phyloP scores from a whole-genome alignment of 176 grass and related monocot species.

The Pharus latifolius region DNA sequence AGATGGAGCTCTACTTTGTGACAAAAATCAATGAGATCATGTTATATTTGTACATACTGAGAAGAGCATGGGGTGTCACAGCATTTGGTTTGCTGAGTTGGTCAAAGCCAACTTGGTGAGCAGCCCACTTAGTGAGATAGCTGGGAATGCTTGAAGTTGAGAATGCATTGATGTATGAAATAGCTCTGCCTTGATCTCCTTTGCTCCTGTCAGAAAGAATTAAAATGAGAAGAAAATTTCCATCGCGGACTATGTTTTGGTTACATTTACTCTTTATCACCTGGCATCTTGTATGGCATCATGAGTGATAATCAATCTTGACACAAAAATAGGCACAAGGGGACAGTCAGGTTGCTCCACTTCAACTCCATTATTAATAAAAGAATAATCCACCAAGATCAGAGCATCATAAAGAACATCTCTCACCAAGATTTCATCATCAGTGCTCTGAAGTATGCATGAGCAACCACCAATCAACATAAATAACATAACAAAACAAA shows the following conservation, averaged over 20 bases:
- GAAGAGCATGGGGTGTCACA: slow-evolving; percentile 68
- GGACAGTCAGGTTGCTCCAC: slow-evolving; percentile 55
- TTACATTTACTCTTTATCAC: slow-evolving; percentile 31
- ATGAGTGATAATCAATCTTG: slow-evolving; percentile 75
- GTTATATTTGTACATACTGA: slow-evolving; percentile 51
- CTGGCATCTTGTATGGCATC: slow-evolving; percentile 71
- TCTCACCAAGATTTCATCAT: slow-evolving; percentile 70
- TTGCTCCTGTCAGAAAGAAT: slow-evolving; percentile 53
- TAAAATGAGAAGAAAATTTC: slow-evolving; percentile 20
- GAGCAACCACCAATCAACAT: slow-evolving; percentile 6
- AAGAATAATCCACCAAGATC: slow-evolving; percentile 91
- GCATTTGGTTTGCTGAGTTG: slow-evolving; percentile 56
- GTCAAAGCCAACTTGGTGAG: slow-evolving; percentile 27
- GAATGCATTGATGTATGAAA: slow-evolving; percentile 74
- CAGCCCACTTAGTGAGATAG: slow-evolving; percentile 60
- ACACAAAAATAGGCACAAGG: slow-evolving; percentile 49
- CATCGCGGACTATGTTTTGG: not conserved
- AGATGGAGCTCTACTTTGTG: not conserved
- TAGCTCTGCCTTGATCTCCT: slow-evolving; percentile 73
- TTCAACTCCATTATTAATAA: slow-evolving; percentile 58
- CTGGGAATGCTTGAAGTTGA: slow-evolving; percentile 60
- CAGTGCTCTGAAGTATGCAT: slow-evolving; percentile 44
- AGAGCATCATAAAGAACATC: slow-evolving; percentile 85
- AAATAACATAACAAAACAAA: slow-evolving; percentile 10
- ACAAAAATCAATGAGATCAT: not conserved